Evolutionary conservation across 371 early-diverging fungal species (phyloP).

Genomic region (Mortierella sp.): DNA sequence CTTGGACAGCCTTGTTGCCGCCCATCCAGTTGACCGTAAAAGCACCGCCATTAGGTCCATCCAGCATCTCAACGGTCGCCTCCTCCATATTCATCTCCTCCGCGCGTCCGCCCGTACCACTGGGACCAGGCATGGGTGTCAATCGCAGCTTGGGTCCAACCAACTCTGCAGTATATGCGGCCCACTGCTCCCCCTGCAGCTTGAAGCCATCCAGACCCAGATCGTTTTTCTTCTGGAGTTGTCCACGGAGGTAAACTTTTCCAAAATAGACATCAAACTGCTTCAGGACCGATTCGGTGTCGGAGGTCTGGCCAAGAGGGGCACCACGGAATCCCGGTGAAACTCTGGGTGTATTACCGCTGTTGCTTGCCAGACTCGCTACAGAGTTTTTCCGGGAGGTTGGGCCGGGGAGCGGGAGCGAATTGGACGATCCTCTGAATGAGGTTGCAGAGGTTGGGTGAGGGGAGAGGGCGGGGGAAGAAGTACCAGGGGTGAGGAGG

Average conservation of each 20-base stretch:
- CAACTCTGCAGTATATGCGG: constrained; percentile 41
- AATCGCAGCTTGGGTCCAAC: constrained; percentile 45
- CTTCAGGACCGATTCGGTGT: constrained; percentile 57
- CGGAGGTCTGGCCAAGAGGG: constrained; percentile 55
- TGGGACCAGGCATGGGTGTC: constrained; percentile 31
- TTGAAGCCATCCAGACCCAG: constrained; percentile 46
- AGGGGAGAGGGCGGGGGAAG: constrained; percentile 39
- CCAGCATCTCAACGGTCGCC: constrained; percentile 51
- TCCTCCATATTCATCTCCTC: constrained; percentile 57
- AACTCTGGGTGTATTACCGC: constrained; percentile 8
- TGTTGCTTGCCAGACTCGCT: constrained; percentile 27
- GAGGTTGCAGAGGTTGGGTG: constrained; percentile 14
- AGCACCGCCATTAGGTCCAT: constrained; percentile 54
- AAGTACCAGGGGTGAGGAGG: constrained; percentile 31
- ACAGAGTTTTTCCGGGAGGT: constrained; percentile 46
- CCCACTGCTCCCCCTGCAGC: constrained; percentile 52
- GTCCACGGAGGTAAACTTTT: constrained; percentile 46
- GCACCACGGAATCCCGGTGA: constrained; percentile 58
- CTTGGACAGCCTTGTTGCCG: constrained; percentile 55
- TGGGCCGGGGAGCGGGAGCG: constrained; percentile 46
- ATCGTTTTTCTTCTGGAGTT: constrained; percentile 54
- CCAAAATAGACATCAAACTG: constrained; percentile 57
- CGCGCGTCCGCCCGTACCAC: constrained; percentile 15
- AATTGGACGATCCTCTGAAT: constrained; percentile 25
- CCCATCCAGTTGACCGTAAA: constrained; percentile 57